phyloP scores from a whole-genome alignment of 495 filamentous ascomycete genomes.

The Trichocladium antarcticum region DNA sequence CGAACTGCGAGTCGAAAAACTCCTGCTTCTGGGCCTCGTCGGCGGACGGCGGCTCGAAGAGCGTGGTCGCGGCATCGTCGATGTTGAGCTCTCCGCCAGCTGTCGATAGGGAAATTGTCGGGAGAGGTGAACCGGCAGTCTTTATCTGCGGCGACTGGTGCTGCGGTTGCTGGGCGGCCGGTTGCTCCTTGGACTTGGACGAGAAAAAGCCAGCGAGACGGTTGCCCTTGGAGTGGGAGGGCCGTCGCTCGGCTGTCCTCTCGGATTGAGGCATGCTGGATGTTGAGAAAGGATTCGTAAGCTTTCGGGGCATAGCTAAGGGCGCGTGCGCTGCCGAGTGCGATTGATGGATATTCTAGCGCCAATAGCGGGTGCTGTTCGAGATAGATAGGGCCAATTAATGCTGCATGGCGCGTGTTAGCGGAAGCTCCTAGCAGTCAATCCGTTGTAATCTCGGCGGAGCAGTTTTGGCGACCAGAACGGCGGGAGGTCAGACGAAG shows the following conservation, averaged over 20 bases:
- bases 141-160: constrained; percentile 54
- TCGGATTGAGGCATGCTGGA: constrained; percentile 30
- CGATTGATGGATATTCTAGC: background rate
- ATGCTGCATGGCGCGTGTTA: constrained; percentile 11
- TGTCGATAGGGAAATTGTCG: constrained; percentile 85
- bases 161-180: constrained; percentile 42
- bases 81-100: constrained; percentile 63
- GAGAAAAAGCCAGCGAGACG: constrained; percentile 53
- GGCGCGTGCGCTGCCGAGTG: background rate
- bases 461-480: too few species aligned
- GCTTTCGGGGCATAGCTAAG: constrained; percentile 44
- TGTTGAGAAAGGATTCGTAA: constrained; percentile 31
- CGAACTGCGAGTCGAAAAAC: constrained; percentile 83
- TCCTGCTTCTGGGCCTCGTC: constrained; percentile 66
- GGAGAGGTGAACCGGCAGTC: constrained; percentile 59
- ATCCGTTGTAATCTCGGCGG: background rate
- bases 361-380: constrained; percentile 4
- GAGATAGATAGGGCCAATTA: constrained; percentile 11
- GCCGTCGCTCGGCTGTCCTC: constrained; percentile 36
- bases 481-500: too few species aligned
- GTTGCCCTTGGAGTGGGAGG: constrained; percentile 48
- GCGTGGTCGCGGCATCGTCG: constrained; percentile 62
- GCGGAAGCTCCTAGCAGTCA: background rate
- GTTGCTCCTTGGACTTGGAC: constrained; percentile 55
- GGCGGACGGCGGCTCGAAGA: constrained; percentile 86